Conservation (phyloP, 805 yeast genomes). For the Metschnikowia amazonensis region DNA sequence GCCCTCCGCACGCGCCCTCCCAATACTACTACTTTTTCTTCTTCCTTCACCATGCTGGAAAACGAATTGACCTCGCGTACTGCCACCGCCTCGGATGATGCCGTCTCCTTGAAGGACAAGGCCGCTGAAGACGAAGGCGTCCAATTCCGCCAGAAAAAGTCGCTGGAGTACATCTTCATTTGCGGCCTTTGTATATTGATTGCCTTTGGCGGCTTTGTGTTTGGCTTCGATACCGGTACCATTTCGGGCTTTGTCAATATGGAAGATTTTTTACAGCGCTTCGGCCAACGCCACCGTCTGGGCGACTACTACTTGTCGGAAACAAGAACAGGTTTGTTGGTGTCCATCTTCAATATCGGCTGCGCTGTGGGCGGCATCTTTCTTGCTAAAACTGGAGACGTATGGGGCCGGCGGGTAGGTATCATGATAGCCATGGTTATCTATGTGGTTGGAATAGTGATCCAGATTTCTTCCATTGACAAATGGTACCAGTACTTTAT, state of each 20-base stretch:
- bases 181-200: slow-evolving; percentile 48
- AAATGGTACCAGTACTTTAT: slow-evolving; percentile 58
- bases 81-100: slow-evolving; percentile 4
- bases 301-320: slow-evolving; percentile 44
- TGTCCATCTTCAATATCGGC: slow-evolving; percentile 60
- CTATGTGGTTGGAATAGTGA: slow-evolving; percentile 57
- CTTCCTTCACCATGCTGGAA: slow-evolving; percentile 1
- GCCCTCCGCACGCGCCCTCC: not conserved
- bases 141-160: slow-evolving; percentile 12
- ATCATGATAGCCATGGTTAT: slow-evolving; percentile 50
- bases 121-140: slow-evolving; percentile 6
- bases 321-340: slow-evolving; percentile 50
- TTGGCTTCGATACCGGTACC: slow-evolving; percentile 79
- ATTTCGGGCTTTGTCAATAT: slow-evolving; percentile 68
- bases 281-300: slow-evolving; percentile 42
- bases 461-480: slow-evolving; percentile 53
- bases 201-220: slow-evolving; percentile 75
- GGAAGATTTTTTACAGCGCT: slow-evolving; percentile 50
- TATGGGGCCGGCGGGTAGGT: slow-evolving; percentile 57
- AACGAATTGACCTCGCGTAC: slow-evolving; percentile 10
- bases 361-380: slow-evolving; percentile 71
- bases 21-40: not conserved
- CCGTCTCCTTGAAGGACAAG: slow-evolving; percentile 9
- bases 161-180: slow-evolving; percentile 25
- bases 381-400: slow-evolving; percentile 55